Conservation (phyloP, 768 basidiomycete species). For the Boletus subcaerulescens region DNA sequence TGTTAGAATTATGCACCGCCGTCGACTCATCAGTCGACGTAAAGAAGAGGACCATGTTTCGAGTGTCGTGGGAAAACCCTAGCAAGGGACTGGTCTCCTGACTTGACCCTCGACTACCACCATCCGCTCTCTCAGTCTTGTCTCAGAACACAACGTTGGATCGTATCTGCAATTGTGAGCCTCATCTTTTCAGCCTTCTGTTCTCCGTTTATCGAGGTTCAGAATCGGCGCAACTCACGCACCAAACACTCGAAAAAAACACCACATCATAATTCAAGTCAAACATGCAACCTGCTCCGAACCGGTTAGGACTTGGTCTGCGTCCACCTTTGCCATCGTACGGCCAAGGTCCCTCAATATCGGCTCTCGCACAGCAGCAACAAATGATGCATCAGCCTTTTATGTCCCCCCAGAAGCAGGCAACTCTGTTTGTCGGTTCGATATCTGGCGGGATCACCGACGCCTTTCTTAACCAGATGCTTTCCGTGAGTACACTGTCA, state of each 20-base stretch:
- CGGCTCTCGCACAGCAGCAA: constrained; percentile 86
- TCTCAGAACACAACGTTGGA: neutral
- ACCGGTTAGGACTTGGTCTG: constrained; percentile 84
- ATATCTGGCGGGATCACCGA: constrained; percentile 94
- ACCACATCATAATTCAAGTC: neutral
- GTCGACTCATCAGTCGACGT: constrained; percentile 44
- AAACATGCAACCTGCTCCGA: constrained; percentile 63
- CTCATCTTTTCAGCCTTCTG: neutral
- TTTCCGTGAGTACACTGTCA: constrained; percentile 53
- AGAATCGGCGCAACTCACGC: neutral
- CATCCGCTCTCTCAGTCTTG: neutral
- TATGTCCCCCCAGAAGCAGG: constrained; percentile 68
- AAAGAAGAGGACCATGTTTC: constrained; percentile 60
- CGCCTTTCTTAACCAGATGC: constrained; percentile 70
- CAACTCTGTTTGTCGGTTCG: constrained; percentile 87
- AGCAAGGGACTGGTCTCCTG: neutral
- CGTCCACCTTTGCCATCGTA: constrained; percentile 84
- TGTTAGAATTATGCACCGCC: neutral
- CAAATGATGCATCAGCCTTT: constrained; percentile 58
- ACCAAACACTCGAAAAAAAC: neutral
- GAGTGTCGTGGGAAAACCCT: constrained; percentile 2
- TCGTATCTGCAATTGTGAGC: constrained; percentile 3
- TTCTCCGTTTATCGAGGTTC: neutral
- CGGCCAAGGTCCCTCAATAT: constrained; percentile 90
- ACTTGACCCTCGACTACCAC: constrained; percentile 2